Conservation (phyloP, 108 stramenopile species). For the Cyclotella sp. region DNA sequence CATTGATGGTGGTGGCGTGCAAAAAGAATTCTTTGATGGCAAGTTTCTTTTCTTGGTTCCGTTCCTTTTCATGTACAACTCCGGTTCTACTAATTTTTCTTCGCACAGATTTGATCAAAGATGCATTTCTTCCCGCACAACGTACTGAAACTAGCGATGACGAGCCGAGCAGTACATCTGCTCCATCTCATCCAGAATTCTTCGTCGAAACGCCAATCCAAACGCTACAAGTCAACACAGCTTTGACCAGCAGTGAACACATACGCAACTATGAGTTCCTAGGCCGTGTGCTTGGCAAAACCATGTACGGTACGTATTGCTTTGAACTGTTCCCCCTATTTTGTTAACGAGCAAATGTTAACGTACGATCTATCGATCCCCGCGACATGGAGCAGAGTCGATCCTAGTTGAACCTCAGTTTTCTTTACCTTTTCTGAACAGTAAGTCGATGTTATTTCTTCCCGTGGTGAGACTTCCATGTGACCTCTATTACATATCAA, state of each 20-base stretch:
- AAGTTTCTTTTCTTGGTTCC: not conserved
- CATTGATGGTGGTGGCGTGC: conserved; percentile 99
- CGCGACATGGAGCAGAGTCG: conserved; percentile 44
- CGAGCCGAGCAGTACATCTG: conserved; percentile 15
- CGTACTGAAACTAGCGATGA: conserved; percentile 25
- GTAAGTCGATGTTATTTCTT: not conserved
- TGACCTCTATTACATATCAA: not conserved
- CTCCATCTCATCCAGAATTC: conserved; percentile 52
- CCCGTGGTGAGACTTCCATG: not conserved
- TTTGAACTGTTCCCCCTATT: conserved; percentile 19
- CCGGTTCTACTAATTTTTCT: conserved; percentile 38
- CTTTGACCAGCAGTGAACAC: conserved; percentile 34
- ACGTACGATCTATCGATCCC: conserved; percentile 37
- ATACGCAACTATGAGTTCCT: conserved; percentile 88
- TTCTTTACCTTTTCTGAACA: conserved; percentile 90
- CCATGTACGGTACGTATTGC: conserved; percentile 80
- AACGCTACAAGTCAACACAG: conserved; percentile 74
- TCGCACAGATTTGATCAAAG: conserved; percentile 80
- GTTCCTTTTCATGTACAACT: not conserved
- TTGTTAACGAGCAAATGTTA: conserved; percentile 48
- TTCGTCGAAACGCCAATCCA: conserved; percentile 75
- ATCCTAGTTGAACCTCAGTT: conserved; percentile 92
- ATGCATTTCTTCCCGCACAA: conserved; percentile 65
- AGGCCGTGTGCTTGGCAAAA: conserved; percentile 95
- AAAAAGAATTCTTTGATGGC: conserved; percentile 81